phyloP scores from a whole-genome alignment of 768 basidiomycete species.

The Pulveroboletus sp. region DNA sequence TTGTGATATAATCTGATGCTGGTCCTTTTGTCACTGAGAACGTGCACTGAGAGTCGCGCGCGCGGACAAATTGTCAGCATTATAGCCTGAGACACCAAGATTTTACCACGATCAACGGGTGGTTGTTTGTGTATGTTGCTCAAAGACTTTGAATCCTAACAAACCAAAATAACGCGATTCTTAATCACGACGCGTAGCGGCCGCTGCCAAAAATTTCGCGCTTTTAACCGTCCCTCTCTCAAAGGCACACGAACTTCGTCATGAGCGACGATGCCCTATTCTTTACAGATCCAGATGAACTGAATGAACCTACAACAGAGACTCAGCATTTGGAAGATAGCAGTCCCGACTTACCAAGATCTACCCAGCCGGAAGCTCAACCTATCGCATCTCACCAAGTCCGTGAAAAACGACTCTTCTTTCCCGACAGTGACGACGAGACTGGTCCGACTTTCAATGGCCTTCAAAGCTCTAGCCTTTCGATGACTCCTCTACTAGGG shows the following conservation, averaged over 20 bases:
- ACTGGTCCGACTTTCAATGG: slow-evolving; percentile 19
- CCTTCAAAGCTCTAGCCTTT: not conserved
- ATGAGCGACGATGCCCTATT: slow-evolving; percentile 39
- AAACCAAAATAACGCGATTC: slow-evolving; percentile 25
- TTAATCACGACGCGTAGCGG: slow-evolving; percentile 5
- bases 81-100: no score
- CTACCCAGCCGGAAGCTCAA: not conserved
- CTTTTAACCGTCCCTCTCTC: not conserved
- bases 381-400: slow-evolving; percentile 9
- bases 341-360: not conserved
- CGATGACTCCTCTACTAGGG: slow-evolving; percentile 29
- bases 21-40: not conserved
- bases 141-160: slow-evolving; percentile 8
- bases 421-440: slow-evolving; percentile 46
- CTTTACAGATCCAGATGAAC: slow-evolving; percentile 58
- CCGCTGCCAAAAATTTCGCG: not conserved
- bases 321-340: slow-evolving; percentile 8
- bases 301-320: slow-evolving; percentile 14
- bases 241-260: not conserved
- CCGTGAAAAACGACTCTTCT: slow-evolving; percentile 36
- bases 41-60: not conserved
- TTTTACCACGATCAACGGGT: no score
- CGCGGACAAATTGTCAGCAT: not conserved
- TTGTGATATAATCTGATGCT: slow-evolving; percentile 14
- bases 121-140: no score